Percentiles rank a stretch among this genome's conserved stretches.
These are phyloP conservation scores for Cordyceps cateniannulata DNA, from an alignment of 2,329 filamentous ascomycete species.

Conservation along the genomic window DNA sequence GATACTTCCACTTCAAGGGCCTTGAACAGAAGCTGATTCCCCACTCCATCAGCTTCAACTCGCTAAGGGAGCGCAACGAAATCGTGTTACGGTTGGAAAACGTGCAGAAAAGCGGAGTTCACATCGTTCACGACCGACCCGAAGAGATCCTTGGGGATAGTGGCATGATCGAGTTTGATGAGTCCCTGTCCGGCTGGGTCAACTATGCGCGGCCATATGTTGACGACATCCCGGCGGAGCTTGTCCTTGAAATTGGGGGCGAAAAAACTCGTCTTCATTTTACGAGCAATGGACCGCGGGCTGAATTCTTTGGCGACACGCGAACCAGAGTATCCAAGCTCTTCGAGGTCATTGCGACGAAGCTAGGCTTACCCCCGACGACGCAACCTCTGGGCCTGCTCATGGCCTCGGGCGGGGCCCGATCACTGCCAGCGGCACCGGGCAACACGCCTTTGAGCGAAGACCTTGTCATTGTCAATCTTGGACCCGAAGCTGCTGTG, in stretches of 20 bases:
- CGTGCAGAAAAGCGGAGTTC: constrained; percentile 79
- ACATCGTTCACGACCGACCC: constrained; percentile 47
- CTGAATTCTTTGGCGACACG: constrained; percentile 67
- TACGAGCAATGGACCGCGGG: constrained; percentile 34
- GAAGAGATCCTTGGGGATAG: background rate
- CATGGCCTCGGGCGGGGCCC: constrained; percentile 58
- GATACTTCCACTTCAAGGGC: constrained; percentile 89
- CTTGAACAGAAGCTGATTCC: constrained; percentile 82
- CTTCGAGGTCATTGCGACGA: constrained; percentile 74
- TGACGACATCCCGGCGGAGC: constrained; percentile 65
- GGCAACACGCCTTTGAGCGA: constrained; percentile 65
- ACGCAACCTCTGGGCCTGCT: constrained; percentile 58
- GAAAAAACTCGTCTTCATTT: constrained; percentile 57
- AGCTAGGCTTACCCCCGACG: constrained; percentile 61
- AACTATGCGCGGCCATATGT: constrained; percentile 79
- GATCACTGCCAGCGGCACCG: constrained; percentile 56
- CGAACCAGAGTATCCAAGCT: constrained; percentile 65
- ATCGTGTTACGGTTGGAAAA: constrained; percentile 78
- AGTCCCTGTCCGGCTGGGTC: constrained; percentile 46
- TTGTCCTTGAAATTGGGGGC: constrained; percentile 73
- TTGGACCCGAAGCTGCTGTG: constrained; percentile 56
- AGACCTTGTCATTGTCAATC: constrained; percentile 57
- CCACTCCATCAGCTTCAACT: constrained; percentile 69
- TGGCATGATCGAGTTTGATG: constrained; percentile 17
- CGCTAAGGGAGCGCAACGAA: constrained; percentile 60